Evolutionary conservation across 1,139 yeast species (phyloP), one percentile per base, ranked within the genome.

Genomic region (Suhomyces taliae): DNA sequence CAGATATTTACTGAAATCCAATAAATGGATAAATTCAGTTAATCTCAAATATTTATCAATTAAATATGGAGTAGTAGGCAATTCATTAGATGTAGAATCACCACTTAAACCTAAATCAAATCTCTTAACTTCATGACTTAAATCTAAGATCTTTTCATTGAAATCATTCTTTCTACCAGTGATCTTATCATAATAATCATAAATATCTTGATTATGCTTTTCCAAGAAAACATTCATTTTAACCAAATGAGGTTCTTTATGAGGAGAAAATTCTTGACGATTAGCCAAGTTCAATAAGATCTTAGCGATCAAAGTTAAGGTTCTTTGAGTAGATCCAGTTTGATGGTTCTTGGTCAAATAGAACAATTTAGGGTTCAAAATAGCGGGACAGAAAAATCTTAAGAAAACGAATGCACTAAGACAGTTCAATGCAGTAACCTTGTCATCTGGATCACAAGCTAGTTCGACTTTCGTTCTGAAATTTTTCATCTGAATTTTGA

Each of bases 311-410:
- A 90, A 67, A 0, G 96, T 89, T 45, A 91, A 67, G 0, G 96
- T 86, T 48, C 96, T 74, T 57, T 90, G 93, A 1, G 84, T 76
- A 15, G 74, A 73, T 1, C 90, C 89, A 9, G 83, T 76, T 49
- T 90, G 90, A 58, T 87, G 93, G 41, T 79, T 75, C 48, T 81
- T 78, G 1, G 90, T 81, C 43, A 93, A 72, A 52, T 85, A 83
- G 62, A 90, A 90, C 40, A 90, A 66, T 58, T 90, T 90, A 0
- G 98, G 98, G 58, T 90, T 90, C 58, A 93, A 70, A 37, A 93
- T 80, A 0, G 96, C 96, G 0, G 98, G 98, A 59, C 97, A 91
- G 56, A 90, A 83, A 62, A 89, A 90, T 51, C 98, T 72, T 52
- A 93, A 69, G 62, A 93, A 93, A 24, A 93, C 70, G 58, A 93